Evolutionary conservation across 768 basidiomycete species (phyloP).

Genomic region (Ramaria sp.): DNA sequence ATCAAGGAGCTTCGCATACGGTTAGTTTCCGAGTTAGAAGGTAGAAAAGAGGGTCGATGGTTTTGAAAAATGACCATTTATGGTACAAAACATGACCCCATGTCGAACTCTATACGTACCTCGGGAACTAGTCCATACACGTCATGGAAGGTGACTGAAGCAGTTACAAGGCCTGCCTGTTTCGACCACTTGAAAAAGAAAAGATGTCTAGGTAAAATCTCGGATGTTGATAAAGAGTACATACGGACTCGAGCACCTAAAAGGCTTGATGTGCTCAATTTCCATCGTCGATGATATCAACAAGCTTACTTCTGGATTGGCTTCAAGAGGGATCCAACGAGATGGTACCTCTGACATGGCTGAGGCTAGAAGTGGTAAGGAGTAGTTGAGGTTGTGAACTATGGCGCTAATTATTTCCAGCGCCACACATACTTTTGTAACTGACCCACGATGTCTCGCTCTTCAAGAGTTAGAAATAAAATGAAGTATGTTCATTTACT

Average conservation of each 20-base stretch:
- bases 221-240: neutral
- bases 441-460: neutral
- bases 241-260: constrained; percentile 20
- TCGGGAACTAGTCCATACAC: constrained; percentile 64
- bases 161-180: constrained; percentile 49
- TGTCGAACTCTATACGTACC: constrained; percentile 23
- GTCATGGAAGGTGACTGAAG: constrained; percentile 48
- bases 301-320: constrained; percentile 44
- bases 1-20: constrained; percentile 44
- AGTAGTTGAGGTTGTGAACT: neutral
- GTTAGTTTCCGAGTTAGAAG: neutral
- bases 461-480: constrained; percentile 48
- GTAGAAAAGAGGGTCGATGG: neutral
- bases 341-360: constrained; percentile 9
- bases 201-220: no score
- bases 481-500: neutral
- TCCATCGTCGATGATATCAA: neutral
- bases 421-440: no score
- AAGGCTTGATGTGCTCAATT: constrained; percentile 24
- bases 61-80: neutral
- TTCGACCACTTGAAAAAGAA: constrained; percentile 44
- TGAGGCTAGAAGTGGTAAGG: neutral
- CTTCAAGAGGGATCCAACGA: constrained; percentile 74
- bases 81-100: neutral
- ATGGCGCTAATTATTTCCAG: no score